phyloP scores from a whole-genome alignment of 129 eudicot species.

The Pseudognaphalium luteoalbum region DNA sequence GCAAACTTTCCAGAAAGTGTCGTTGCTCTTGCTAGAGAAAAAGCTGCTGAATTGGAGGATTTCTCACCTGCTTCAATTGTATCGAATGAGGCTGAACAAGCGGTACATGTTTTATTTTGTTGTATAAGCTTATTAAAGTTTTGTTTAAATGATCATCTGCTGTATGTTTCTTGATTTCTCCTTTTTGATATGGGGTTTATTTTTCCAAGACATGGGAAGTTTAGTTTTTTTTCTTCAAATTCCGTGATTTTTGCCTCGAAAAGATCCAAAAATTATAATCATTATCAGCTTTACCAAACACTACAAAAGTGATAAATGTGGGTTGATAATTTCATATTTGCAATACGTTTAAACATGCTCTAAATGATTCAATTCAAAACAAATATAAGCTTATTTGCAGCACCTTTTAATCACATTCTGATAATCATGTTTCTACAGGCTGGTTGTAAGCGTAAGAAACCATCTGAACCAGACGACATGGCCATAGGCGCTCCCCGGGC shows the following conservation, averaged over 20 bases:
- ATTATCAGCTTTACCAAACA: not conserved
- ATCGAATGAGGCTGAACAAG: constrained; percentile 41
- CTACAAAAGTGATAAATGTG: not conserved
- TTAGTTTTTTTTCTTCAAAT: not conserved
- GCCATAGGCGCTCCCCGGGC: constrained; percentile 70
- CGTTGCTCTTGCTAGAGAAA: constrained; percentile 91
- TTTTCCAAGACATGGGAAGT: not conserved
- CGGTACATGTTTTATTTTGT: constrained; percentile 38
- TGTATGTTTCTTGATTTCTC: constrained; percentile 4
- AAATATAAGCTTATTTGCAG: not conserved
- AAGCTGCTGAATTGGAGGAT: constrained; percentile 97
- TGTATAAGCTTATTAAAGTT: not conserved
- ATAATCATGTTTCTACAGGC: constrained; percentile 38
- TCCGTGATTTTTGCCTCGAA: not conserved
- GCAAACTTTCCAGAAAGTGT: constrained; percentile 94
- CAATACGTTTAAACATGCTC: not conserved
- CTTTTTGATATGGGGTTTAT: not conserved
- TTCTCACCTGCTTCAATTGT: constrained; percentile 58
- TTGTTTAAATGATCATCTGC: not conserved
- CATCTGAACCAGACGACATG: constrained; percentile 52
- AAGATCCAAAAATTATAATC: not conserved
- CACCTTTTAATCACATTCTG: not conserved
- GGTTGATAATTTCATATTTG: not conserved
- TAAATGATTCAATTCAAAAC: not conserved
- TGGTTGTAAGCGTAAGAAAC: constrained; percentile 73